Percentiles rank a stretch among this genome's conserved stretches.
phyloP scores from a whole-genome alignment of 148 eudicot genomes.

The Drosera capensis region DNA sequence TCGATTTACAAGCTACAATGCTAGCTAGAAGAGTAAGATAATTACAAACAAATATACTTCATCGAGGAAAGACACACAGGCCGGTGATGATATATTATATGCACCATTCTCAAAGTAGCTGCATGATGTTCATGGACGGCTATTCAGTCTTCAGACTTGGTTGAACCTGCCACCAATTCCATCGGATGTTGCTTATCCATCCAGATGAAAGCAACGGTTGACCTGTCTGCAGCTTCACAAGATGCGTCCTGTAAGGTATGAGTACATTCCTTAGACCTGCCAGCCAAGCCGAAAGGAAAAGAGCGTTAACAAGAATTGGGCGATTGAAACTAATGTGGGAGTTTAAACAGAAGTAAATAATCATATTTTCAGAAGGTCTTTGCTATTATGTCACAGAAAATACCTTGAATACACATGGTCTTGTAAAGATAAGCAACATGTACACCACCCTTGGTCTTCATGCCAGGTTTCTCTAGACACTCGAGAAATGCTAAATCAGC shows the following conservation, averaged over 20 bases:
- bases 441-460: conserved; percentile 54
- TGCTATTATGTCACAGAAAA: too few species aligned
- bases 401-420: conserved; percentile 91
- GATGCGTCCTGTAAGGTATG: conserved; percentile 74
- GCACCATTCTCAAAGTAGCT: too few species aligned
- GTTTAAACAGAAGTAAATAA: too few species aligned
- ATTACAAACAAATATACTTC: too few species aligned
- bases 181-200: conserved; percentile 60
- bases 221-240: conserved; percentile 52
- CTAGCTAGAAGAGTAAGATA: too few species aligned
- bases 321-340: too few species aligned
- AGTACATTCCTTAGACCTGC: conserved; percentile 80
- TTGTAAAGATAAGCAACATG: conserved; percentile 53
- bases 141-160: conserved; percentile 8
- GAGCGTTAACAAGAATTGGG: too few species aligned
- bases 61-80: too few species aligned
- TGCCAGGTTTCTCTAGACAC: conserved; percentile 79
- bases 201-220: conserved; percentile 38
- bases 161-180: conserved; percentile 44
- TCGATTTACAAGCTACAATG: too few species aligned
- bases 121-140: too few species aligned
- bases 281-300: neutral
- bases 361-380: too few species aligned
- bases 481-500: conserved; percentile 91
- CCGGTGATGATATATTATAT: too few species aligned